Evolutionary conservation across 371 early-diverging fungal genomes (phyloP).

Genomic region (Globomyces sp.): DNA sequence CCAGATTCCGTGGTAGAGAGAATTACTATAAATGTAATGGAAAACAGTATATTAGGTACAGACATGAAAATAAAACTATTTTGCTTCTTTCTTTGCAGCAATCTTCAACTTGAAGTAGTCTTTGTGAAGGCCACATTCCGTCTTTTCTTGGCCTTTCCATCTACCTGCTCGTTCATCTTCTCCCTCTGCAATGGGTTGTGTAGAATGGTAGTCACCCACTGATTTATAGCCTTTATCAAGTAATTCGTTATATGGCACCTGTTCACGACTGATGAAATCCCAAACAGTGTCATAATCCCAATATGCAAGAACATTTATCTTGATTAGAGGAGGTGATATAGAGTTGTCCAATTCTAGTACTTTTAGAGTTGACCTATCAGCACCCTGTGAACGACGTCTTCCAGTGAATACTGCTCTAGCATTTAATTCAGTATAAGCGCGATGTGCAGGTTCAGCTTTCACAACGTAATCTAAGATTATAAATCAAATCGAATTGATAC

Average conservation of each 20-base stretch:
- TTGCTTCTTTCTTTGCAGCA: conserved; percentile 26
- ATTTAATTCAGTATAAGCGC: conserved; percentile 74
- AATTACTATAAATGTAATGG: too few relatives aligned
- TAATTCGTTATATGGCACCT: conserved; percentile 87
- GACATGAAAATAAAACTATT: not conserved
- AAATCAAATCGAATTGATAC: conserved; percentile 21
- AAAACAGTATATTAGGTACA: too few relatives aligned
- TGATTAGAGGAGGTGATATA: conserved; percentile 65
- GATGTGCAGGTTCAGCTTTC: conserved; percentile 90
- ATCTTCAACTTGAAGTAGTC: conserved; percentile 85
- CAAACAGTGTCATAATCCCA: conserved; percentile 89
- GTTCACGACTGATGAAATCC: conserved; percentile 78
- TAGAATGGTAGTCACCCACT: conserved; percentile 93
- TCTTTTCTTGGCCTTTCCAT: conserved; percentile 85
- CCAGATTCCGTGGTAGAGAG: too few relatives aligned
- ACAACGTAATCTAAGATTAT: conserved; percentile 65
- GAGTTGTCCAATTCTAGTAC: conserved; percentile 82
- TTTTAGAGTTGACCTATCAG: conserved; percentile 71
- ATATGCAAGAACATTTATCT: conserved; percentile 82
- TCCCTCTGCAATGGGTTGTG: conserved; percentile 62
- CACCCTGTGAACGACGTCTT: conserved; percentile 85
- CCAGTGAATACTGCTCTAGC: conserved; percentile 85
- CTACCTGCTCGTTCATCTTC: conserved; percentile 87
- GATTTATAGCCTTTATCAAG: conserved; percentile 88
- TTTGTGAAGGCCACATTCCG: conserved; percentile 93